phyloP scores from a whole-genome alignment of 108 stramenopile species.

The Aurantiochytrium sp. region DNA sequence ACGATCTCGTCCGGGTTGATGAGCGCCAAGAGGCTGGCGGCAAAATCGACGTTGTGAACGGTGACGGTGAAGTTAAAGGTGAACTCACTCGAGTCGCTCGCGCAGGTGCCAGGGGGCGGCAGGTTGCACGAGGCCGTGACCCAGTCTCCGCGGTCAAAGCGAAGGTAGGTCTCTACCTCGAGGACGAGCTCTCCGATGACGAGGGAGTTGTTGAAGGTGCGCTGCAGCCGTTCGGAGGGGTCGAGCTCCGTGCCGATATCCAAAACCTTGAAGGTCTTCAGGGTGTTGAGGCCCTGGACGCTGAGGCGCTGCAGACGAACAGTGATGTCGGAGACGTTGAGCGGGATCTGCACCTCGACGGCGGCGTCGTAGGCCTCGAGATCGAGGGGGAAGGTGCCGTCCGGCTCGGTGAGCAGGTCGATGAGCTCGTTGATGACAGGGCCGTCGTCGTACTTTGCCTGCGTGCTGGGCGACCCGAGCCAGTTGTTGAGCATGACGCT shows the following conservation, averaged over 20 bases:
- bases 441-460: not conserved
- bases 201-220: not conserved
- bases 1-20: not conserved
- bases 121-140: not conserved
- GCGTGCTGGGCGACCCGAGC: not conserved
- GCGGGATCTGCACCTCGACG: not conserved
- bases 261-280: not conserved
- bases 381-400: not conserved
- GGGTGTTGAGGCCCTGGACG: not conserved
- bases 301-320: not conserved
- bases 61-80: not conserved
- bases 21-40: not conserved
- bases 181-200: not conserved
- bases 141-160: not conserved
- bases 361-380: not conserved
- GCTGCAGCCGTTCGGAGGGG: not conserved
- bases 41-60: not conserved
- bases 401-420: not conserved
- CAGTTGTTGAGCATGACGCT: slow-evolving; percentile 8
- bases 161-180: not conserved
- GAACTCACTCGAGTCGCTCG: slow-evolving; percentile 20
- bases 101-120: not conserved
- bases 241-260: not conserved
- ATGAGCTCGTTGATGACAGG: slow-evolving; percentile 2
- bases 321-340: not conserved